phyloP scores from a whole-genome alignment of 768 basidiomycete genomes.

The Suillus hirtellus region DNA sequence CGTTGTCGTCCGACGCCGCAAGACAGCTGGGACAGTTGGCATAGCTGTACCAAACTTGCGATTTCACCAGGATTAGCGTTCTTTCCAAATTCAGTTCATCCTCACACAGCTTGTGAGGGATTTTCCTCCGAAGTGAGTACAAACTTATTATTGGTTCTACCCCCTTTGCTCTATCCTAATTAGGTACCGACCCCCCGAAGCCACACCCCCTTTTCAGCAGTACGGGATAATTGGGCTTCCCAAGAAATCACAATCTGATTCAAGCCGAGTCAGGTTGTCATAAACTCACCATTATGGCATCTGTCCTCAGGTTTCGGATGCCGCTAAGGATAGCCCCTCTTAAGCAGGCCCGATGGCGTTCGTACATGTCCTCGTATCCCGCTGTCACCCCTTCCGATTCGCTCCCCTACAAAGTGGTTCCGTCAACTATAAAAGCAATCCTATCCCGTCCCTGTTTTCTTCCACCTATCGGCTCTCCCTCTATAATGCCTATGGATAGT shows the following conservation, averaged over 20 bases:
- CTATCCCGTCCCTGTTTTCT: conserved; percentile 21
- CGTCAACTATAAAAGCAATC: conserved; percentile 39
- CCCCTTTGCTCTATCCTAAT: conserved; percentile 22
- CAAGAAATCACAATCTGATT: conserved; percentile 30
- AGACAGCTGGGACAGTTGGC: conserved; percentile 3
- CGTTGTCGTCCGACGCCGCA: conserved; percentile 19
- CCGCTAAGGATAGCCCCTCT: conserved; percentile 41
- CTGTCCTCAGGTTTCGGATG: conserved; percentile 32
- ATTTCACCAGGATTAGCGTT: conserved; percentile 12
- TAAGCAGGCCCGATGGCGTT: conserved; percentile 33
- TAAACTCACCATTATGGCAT: conserved; percentile 39
- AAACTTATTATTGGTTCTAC: conserved; percentile 20
- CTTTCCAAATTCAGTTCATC: neutral
- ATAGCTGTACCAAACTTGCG: conserved; percentile 11
- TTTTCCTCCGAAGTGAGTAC: conserved; percentile 11
- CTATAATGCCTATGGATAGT: conserved; percentile 44
- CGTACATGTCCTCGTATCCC: conserved; percentile 22
- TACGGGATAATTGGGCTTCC: conserved; percentile 14
- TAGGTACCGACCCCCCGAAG: conserved; percentile 19
- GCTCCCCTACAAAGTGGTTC: conserved; percentile 32
- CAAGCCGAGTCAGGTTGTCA: conserved; percentile 45
- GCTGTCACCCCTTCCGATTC: conserved; percentile 34
- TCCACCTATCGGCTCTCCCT: conserved; percentile 26
- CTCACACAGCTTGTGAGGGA: conserved; percentile 9
- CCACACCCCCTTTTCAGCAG: conserved; percentile 19